Evolutionary conservation across 129 eudicot genomes (phyloP).

Genomic region (Flaveria linearis): DNA sequence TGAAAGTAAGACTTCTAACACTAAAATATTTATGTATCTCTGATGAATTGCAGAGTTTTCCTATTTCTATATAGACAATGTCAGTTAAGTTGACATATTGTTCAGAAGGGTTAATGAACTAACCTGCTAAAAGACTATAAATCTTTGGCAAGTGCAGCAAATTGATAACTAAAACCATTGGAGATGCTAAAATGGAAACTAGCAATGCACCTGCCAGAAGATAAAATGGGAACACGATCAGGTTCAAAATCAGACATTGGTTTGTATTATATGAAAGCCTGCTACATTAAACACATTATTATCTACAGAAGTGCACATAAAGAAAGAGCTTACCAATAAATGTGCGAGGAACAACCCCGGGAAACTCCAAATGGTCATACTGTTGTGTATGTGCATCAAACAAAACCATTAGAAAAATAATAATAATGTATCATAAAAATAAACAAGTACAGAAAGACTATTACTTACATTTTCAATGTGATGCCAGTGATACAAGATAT

Average conservation of each 20-base stretch:
- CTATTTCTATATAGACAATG: background rate
- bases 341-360: constrained; percentile 99
- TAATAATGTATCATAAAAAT: background rate
- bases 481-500: constrained; percentile 72
- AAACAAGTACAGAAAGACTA: constrained; percentile 10
- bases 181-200: constrained; percentile 78
- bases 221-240: background rate
- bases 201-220: constrained; percentile 56
- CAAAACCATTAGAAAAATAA: background rate
- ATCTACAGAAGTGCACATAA: background rate
- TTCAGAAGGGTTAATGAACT: constrained; percentile 12
- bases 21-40: background rate
- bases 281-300: background rate
- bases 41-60: background rate
- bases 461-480: constrained; percentile 70
- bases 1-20: background rate
- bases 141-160: constrained; percentile 76
- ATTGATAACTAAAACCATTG: constrained; percentile 51
- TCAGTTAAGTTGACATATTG: background rate
- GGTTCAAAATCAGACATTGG: background rate
- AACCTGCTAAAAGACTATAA: constrained; percentile 81
- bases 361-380: constrained; percentile 98
- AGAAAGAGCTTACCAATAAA: constrained; percentile 60
- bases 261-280: background rate
- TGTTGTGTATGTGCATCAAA: constrained; percentile 33